A percentile compares a stretch with the other conserved stretches of the same genome.
Conservation (phyloP, 2,329 filamentous ascomycete species). For the Trichoderma gracile region DNA sequence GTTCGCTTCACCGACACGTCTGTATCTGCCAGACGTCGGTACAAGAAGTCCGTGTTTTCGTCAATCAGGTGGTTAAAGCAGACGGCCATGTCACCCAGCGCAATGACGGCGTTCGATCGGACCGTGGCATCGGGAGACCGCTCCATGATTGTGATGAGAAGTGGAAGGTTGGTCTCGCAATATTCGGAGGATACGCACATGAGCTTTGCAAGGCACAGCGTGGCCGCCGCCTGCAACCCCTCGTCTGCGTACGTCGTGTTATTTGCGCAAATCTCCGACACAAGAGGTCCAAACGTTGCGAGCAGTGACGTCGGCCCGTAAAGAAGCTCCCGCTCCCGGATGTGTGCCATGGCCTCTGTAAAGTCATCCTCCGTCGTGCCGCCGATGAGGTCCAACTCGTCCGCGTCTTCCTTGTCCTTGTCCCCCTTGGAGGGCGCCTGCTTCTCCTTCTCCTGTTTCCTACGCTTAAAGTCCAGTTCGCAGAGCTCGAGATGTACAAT, state of each 20-base stretch:
- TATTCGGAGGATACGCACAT: constrained; percentile 99
- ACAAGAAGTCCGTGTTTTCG: constrained; percentile 97
- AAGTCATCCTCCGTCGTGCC: constrained; percentile 95
- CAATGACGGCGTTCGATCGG: constrained; percentile 93
- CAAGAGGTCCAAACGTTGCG: constrained; percentile 86
- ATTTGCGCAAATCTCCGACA: constrained; percentile 90
- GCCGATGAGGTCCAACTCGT: constrained; percentile 94
- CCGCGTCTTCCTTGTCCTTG: constrained; percentile 65
- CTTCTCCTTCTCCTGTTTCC: constrained; percentile 89
- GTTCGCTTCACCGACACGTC: constrained; percentile 93
- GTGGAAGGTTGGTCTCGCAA: constrained; percentile 86
- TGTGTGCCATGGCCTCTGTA: constrained; percentile 80
- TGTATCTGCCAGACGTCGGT: constrained; percentile 84
- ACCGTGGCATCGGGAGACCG: constrained; percentile 89
- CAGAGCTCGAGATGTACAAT: constrained; percentile 98
- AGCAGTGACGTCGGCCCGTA: constrained; percentile 82
- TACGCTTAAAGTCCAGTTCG: constrained; percentile 94
- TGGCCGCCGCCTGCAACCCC: constrained; percentile 88
- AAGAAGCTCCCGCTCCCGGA: constrained; percentile 79
- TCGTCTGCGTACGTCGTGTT: constrained; percentile 90
- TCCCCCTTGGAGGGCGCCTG: constrained; percentile 49
- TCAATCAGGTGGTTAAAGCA: constrained; percentile 99
- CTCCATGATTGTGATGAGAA: constrained; percentile 98
- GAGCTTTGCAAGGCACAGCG: constrained; percentile 91
- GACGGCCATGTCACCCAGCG: constrained; percentile 97